Base-by-base conservation (phyloP, 2,329 filamentous ascomycete genomes). In the Curvularia sp. region DNA sequence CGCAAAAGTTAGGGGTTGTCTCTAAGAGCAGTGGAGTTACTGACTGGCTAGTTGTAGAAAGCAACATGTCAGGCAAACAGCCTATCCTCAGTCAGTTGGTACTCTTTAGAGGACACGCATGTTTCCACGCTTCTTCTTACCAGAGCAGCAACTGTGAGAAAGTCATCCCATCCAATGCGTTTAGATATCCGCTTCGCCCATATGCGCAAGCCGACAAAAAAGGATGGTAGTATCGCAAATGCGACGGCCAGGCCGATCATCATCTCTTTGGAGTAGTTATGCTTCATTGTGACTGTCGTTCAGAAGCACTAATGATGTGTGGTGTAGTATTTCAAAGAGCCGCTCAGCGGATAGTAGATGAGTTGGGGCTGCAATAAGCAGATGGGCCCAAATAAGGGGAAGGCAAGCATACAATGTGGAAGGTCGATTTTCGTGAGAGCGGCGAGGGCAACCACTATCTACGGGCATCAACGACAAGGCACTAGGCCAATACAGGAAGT, bases 171-270 rank as follows among this genome's bases (percentile, higher is more conserved):
- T 27, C 49, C 64, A 30, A 71, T 25, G 12, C 67, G 59, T 54
- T 68, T 68, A 0, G 58, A 41, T 30, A 65, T 36, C 9, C 57
- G 32, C 36, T 71, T 71, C 9, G 66, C 67, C 67, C 67, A 70
- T 10, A 67, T 19, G 2, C 69, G 66, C 7, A 71, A 57, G 30
- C 59, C 52, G 13, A 70, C 58, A 36, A 69, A 66, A 21, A 62
- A 15, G 3, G 53, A 32, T 3, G 67, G 64, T 3, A 70, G 47
- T 10, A 67, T 49, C 57, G 69, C 61, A 50, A 69, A 71, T 13
- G 49, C 60, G 15, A 68, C 46, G 1, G 60, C 61, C 19, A 70
- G 49, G 18, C 45, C 49, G 13, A 70, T 57, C 67, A 71, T 69
- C 49, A 63, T 59, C 7, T 50, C 48, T 48, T 69, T 68, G 4